Conservation (phyloP, 148 eudicot genomes). For the Nepenthes mirabilis region DNA sequence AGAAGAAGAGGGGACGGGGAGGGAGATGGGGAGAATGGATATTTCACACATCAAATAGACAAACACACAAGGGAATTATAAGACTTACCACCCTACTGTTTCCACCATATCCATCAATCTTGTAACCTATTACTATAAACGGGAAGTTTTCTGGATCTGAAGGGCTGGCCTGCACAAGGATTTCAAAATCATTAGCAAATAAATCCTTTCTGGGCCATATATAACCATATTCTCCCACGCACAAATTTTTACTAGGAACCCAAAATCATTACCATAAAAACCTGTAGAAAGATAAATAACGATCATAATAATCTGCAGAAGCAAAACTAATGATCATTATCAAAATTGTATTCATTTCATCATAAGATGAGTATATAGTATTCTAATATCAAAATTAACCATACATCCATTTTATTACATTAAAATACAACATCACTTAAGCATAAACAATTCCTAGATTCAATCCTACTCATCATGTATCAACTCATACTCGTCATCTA, state of each 20-base stretch:
- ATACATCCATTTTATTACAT: too few relatives aligned
- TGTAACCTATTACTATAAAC: constrained; percentile 93
- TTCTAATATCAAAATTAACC: too few relatives aligned
- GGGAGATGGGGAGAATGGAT: not conserved
- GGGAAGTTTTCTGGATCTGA: constrained; percentile 97
- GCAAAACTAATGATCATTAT: too few relatives aligned
- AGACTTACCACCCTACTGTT: constrained; percentile 69
- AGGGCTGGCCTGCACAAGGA: constrained; percentile 70
- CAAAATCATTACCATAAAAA: too few relatives aligned
- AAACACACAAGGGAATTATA: not conserved
- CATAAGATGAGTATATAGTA: too few relatives aligned
- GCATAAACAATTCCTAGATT: too few relatives aligned
- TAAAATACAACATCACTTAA: too few relatives aligned
- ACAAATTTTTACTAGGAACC: not conserved
- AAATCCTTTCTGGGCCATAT: not conserved
- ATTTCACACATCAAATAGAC: not conserved
- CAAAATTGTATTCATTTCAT: too few relatives aligned
- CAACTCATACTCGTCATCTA: too few relatives aligned
- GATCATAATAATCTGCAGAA: too few relatives aligned
- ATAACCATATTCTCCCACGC: not conserved
- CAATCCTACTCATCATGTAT: too few relatives aligned
- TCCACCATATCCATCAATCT: constrained; percentile 85
- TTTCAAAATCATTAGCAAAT: constrained; percentile 2
- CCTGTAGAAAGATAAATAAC: too few relatives aligned
- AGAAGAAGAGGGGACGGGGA: not conserved